Base-by-base conservation (phyloP, 495 filamentous ascomycete genomes). In the Neurospora sp. region DNA sequence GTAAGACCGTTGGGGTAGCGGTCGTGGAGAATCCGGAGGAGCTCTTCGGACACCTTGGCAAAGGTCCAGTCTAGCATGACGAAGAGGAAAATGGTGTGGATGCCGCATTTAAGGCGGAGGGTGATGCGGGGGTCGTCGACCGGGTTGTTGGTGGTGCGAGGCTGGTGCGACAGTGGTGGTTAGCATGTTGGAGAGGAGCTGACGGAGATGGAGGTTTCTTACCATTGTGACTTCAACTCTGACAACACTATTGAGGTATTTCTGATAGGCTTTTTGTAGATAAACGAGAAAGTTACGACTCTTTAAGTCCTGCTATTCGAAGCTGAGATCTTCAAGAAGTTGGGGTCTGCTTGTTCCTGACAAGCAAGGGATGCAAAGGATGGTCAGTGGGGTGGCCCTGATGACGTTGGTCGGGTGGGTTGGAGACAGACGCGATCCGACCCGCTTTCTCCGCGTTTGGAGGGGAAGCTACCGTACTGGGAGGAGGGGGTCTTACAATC, bases 51-150 rank as follows among this genome's bases (percentile, higher is more conserved):
- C 59, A 93, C 81, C 2, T 84, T 80, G 23, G 80, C 73, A 77
- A 97, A 89, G 38, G 89, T 78, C 74, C 89, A 85, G 59, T 88
- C 83, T 4, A 90, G 84, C 44, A 88, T 86, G 39, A 90, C 85
- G 75, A 92, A 89, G 39, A 97, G 84, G 77, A 94, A 86, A 76
- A 97, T 84, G 37, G 92, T 97, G 72, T 89, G 90, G 73, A 89
- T 91, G 81, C 92, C 89, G 81, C 92, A 85, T 77, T 97, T 97
- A 81, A 97, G 89, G 37, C 91, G 88, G 44, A 97, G 80, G 12
- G 92, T 93, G 82, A 88, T 84, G 39, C 88, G 84, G 20, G 80
- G 75, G 71, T 83, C 79, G 73, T 84, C 76, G 73, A 74, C 70
- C 71, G 41, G 27, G 18, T 72, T 72, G 59, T 54, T 7, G 27